Conservation (phyloP, 345 rosid genomes). For the Murraya koenigii region DNA sequence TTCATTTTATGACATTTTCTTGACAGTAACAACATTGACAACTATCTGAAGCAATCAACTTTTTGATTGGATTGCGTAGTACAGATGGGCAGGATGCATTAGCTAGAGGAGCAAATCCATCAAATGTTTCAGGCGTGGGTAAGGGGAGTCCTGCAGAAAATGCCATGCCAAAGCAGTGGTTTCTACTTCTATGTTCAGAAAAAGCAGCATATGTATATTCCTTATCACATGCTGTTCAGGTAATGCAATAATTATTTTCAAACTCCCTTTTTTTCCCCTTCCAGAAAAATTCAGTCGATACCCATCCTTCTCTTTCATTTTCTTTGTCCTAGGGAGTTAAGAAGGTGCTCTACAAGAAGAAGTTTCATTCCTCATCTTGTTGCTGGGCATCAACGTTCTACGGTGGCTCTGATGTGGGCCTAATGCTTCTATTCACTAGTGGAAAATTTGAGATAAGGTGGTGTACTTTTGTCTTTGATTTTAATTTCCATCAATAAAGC, state of each 20-base stretch:
- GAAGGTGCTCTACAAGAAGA: slow-evolving; percentile 81
- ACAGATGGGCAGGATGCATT: slow-evolving; percentile 51
- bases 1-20: neutral
- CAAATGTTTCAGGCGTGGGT: slow-evolving; percentile 27
- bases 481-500: neutral
- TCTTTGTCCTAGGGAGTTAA: slow-evolving; percentile 57
- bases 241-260: slow-evolving; percentile 16
- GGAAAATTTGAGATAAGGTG: slow-evolving; percentile 88
- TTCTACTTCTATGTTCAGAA: slow-evolving; percentile 71
- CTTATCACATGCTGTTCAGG: slow-evolving; percentile 65
- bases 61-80: slow-evolving; percentile 7
- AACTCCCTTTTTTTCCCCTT: neutral
- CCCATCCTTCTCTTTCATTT: neutral
- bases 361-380: slow-evolving; percentile 61
- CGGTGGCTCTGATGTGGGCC: slow-evolving; percentile 60
- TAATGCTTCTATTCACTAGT: slow-evolving; percentile 56
- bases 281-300: neutral
- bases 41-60: neutral
- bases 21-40: neutral
- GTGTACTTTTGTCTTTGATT: neutral
- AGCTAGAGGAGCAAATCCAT: slow-evolving; percentile 29
- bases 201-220: slow-evolving; percentile 83
- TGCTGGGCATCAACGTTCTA: slow-evolving; percentile 81
- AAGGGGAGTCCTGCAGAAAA: slow-evolving; percentile 45
- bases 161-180: slow-evolving; percentile 43